Evolutionary conservation across 208 protist genomes (phyloP).

Genomic region (Acanthamoeba healyi): DNA sequence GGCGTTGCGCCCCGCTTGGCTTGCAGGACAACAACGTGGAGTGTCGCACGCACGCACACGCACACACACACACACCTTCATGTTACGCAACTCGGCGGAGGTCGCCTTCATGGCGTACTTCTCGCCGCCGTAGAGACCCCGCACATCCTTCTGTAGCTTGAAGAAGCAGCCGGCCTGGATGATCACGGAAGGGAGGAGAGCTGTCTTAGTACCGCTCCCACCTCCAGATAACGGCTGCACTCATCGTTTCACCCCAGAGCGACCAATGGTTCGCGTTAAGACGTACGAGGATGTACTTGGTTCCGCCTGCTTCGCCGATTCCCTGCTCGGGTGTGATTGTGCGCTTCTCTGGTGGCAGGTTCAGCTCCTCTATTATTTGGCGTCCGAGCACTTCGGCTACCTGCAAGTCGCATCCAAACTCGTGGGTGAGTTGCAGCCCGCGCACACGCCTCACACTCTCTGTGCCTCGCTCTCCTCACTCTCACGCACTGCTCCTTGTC

Average conservation of each 20-base stretch:
- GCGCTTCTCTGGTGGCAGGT: neutral
- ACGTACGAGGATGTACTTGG: constrained; percentile 69
- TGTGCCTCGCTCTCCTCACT: no score
- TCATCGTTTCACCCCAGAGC: no score
- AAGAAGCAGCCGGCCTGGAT: constrained; percentile 66
- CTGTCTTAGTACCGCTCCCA: no score
- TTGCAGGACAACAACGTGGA: no score
- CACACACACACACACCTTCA: constrained; percentile 62
- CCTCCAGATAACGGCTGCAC: no score
- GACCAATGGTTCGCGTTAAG: no score
- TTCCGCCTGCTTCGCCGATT: constrained; percentile 51
- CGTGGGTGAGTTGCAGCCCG: no score
- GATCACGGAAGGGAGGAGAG: neutral
- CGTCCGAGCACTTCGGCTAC: constrained; percentile 40
- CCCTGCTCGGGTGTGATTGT: constrained; percentile 36
- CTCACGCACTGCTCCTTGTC: no score
- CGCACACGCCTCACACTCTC: no score
- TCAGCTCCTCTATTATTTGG: constrained; percentile 62
- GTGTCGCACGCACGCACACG: no score
- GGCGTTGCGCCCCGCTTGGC: no score
- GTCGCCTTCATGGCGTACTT: constrained; percentile 64
- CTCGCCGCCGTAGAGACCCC: constrained; percentile 51
- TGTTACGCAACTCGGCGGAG: constrained; percentile 34
- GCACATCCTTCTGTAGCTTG: constrained; percentile 61
- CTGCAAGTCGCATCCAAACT: neutral